A percentile compares a stretch with the other conserved stretches of the same genome.
Evolutionary conservation across 257 asterid genomes (phyloP).

Genomic region (Solanum piurae): DNA sequence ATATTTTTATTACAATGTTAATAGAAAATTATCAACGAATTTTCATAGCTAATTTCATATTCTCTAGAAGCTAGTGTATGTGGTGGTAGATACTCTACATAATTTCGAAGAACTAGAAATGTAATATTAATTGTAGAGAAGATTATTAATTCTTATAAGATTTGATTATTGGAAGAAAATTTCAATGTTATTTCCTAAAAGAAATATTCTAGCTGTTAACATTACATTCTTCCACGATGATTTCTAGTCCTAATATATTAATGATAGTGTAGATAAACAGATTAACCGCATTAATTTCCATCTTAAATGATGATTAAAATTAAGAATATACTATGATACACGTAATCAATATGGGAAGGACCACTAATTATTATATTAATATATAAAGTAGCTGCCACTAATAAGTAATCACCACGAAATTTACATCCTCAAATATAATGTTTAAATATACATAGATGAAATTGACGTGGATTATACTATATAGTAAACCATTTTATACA

Average conservation of each 20-base stretch:
- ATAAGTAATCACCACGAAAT: background rate
- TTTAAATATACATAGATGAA: background rate
- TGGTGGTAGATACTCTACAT: background rate
- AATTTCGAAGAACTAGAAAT: background rate
- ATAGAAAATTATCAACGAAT: too few species aligned
- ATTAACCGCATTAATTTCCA: background rate
- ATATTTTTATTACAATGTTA: too few species aligned
- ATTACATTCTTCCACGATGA: background rate
- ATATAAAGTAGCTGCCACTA: background rate
- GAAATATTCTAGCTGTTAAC: background rate
- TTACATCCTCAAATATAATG: background rate
- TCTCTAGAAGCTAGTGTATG: background rate
- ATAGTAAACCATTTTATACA: background rate
- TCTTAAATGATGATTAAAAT: background rate
- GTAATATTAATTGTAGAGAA: background rate
- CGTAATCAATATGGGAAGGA: background rate
- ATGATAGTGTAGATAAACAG: background rate
- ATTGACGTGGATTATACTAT: background rate
- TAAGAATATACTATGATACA: background rate
- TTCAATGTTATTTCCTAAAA: background rate
- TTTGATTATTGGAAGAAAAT: background rate
- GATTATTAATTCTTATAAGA: background rate
- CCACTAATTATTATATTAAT: background rate
- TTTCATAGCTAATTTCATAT: too few species aligned
- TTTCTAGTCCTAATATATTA: background rate